phyloP scores from a whole-genome alignment of 2,329 filamentous ascomycete species.

The Anthostomella pinea region DNA sequence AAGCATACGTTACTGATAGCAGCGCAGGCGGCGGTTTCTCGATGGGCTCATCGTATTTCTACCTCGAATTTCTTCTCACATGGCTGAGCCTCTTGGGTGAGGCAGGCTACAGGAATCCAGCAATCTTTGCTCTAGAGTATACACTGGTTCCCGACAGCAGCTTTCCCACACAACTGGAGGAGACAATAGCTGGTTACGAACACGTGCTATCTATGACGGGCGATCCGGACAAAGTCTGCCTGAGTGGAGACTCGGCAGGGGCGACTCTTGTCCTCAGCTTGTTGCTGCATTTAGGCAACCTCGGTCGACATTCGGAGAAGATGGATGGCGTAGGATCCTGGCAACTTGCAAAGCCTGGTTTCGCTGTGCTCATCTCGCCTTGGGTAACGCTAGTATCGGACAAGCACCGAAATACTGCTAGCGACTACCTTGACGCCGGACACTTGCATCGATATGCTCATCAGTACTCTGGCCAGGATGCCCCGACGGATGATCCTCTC shows the following conservation, averaged over 20 bases:
- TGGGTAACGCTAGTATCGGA: constrained; percentile 73
- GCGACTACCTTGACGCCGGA: constrained; percentile 70
- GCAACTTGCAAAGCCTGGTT: constrained; percentile 36
- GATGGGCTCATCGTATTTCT: constrained; percentile 81
- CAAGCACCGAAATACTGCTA: constrained; percentile 64
- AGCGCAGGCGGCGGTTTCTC: constrained; percentile 70
- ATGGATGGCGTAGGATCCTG: constrained; percentile 34
- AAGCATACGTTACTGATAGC: constrained; percentile 16
- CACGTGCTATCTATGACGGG: constrained; percentile 60
- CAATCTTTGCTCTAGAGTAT: constrained; percentile 77
- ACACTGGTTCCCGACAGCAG: constrained; percentile 71
- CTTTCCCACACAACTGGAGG: constrained; percentile 71
- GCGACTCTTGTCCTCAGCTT: constrained; percentile 71
- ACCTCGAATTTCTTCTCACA: constrained; percentile 76
- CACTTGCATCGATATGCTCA: constrained; percentile 67
- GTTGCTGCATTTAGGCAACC: constrained; percentile 61
- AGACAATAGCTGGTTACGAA: constrained; percentile 68
- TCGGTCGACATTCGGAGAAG: constrained; percentile 30
- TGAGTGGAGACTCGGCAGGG: constrained; percentile 78
- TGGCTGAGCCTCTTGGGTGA: constrained; percentile 65
- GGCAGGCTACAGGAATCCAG: constrained; percentile 69
- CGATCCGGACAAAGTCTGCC: constrained; percentile 61
- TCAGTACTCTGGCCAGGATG: constrained; percentile 60
- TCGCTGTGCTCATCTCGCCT: constrained; percentile 74
- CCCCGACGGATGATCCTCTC: constrained; percentile 48